phyloP scores from a whole-genome alignment of 345 rosid genomes.

The Citrus trifoliata region DNA sequence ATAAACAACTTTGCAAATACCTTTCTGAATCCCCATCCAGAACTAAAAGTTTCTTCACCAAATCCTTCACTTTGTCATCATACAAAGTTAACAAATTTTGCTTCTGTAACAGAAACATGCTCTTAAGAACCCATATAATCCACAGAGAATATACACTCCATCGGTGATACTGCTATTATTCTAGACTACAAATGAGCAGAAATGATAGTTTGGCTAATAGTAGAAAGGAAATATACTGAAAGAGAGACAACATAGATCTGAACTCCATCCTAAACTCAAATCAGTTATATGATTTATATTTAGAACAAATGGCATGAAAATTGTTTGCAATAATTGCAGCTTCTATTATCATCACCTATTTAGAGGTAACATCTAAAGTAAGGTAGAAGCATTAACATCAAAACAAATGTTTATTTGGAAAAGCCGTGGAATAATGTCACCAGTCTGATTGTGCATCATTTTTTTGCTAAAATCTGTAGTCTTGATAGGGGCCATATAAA shows the following conservation, averaged over 20 bases:
- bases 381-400: neutral
- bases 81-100: constrained; percentile 56
- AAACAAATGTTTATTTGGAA: neutral
- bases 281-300: neutral
- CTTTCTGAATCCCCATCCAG: constrained; percentile 63
- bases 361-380: neutral
- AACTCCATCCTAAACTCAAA: neutral
- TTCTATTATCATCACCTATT: neutral
- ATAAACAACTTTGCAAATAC: constrained; percentile 21
- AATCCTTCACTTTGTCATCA: constrained; percentile 59
- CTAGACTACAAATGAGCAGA: neutral
- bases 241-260: neutral
- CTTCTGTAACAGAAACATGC: constrained; percentile 50
- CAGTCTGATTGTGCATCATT: neutral
- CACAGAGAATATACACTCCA: neutral
- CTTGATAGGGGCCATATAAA: neutral
- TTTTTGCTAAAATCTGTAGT: neutral
- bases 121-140: constrained; percentile 4
- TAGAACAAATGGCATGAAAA: neutral
- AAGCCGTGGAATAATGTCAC: neutral
- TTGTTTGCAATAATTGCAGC: neutral
- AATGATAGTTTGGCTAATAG: neutral
- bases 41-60: constrained; percentile 74
- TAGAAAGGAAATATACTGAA: neutral
- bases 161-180: neutral